Conservation (phyloP, 2,329 filamentous ascomycete genomes). For the Diaporthe longicolla region DNA sequence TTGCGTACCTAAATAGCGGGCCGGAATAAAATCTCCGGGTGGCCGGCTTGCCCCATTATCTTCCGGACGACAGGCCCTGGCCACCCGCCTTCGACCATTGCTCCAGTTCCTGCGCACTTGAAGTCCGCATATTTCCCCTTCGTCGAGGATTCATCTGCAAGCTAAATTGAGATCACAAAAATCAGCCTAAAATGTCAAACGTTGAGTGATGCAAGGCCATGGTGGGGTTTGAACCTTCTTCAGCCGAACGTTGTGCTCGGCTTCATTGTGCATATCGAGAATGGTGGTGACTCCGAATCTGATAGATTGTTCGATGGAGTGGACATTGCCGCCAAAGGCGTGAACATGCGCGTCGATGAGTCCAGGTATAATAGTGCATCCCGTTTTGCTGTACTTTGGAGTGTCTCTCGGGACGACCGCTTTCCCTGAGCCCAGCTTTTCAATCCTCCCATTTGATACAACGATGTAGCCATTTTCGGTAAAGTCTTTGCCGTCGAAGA, state of each 20-base stretch:
- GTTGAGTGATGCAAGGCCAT: neutral
- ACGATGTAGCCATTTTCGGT: constrained; percentile 2
- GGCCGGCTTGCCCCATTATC: neutral
- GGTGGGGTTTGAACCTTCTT: neutral
- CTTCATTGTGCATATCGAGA: constrained; percentile 12
- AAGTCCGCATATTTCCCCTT: constrained; percentile 17
- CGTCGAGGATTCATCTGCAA: neutral
- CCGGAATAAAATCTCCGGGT: neutral
- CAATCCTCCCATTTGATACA: constrained; percentile 1
- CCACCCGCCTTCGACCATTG: neutral
- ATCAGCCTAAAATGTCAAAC: neutral
- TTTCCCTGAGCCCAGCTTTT: neutral
- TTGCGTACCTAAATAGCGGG: rapidly evolving
- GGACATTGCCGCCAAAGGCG: neutral
- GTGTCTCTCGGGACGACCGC: neutral
- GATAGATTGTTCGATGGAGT: constrained; percentile 12
- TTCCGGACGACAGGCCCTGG: constrained; percentile 3
- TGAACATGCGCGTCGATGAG: constrained; percentile 25
- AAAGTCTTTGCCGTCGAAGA: neutral
- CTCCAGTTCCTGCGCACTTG: neutral
- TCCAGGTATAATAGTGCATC: neutral
- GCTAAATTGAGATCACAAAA: neutral
- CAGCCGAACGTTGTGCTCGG: neutral
- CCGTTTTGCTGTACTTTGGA: neutral
- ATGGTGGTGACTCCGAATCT: constrained; percentile 9